These are phyloP conservation scores for Oryza nivara DNA, from an alignment of 176 grass and related monocot genomes.

Conservation along the genomic window DNA sequence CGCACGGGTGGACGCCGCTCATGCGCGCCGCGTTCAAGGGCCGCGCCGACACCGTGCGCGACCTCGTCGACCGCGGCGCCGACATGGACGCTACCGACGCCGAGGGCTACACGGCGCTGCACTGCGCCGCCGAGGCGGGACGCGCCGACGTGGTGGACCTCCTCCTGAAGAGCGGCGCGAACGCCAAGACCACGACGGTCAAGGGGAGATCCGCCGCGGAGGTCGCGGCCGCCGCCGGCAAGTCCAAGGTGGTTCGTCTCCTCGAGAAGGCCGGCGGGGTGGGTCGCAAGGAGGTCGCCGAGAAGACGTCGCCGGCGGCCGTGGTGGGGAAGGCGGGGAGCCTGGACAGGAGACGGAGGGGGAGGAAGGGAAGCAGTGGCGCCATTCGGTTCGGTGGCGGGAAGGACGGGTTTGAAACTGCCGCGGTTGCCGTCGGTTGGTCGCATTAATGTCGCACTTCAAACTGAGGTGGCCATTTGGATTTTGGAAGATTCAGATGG, in stretches of 20 bases:
- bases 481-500: background rate
- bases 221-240: conserved; percentile 32
- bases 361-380: conserved; percentile 42
- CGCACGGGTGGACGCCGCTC: conserved; percentile 71
- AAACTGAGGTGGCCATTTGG: background rate
- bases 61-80: conserved; percentile 48
- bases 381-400: conserved; percentile 49
- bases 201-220: conserved; percentile 53
- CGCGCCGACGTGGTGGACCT: conserved; percentile 56
- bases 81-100: conserved; percentile 52
- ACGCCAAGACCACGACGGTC: conserved; percentile 34
- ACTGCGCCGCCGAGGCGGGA: conserved; percentile 61
- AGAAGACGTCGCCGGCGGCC: conserved; percentile 3
- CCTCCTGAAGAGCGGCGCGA: conserved; percentile 56
- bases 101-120: conserved; percentile 68
- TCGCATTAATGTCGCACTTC: conserved; percentile 32
- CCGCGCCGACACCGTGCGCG: conserved; percentile 39
- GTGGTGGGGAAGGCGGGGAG: conserved; percentile 23
- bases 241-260: conserved; percentile 48
- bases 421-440: conserved; percentile 25
- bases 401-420: conserved; percentile 51
- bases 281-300: conserved; percentile 24
- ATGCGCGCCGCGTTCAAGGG: conserved; percentile 77
- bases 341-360: conserved; percentile 46
- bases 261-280: conserved; percentile 35